Percentiles rank a stretch among this genome's conserved stretches.
phyloP scores from a whole-genome alignment of 208 protist species.

The Zelonia costaricensis region DNA sequence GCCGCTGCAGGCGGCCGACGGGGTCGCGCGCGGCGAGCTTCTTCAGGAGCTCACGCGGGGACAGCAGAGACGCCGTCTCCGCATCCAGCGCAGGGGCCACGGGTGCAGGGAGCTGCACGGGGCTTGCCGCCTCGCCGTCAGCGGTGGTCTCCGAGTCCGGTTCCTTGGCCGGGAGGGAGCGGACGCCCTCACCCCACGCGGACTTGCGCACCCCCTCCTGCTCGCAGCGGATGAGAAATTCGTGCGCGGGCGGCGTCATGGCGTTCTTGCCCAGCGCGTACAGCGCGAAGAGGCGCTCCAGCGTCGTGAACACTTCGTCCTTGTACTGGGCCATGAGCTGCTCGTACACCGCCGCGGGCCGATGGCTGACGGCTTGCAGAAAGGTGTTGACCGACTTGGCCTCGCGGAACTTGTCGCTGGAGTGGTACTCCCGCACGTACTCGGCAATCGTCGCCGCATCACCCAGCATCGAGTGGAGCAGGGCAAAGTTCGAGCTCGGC shows the following conservation, averaged over 20 bases:
- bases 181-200: constrained; percentile 36
- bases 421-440: constrained; percentile 55
- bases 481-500: constrained; percentile 58
- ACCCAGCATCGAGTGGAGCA: constrained; percentile 41
- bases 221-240: constrained; percentile 88
- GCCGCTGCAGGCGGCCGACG: constrained; percentile 63
- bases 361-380: constrained; percentile 69
- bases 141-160: not conserved
- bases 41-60: constrained; percentile 64
- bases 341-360: constrained; percentile 46
- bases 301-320: constrained; percentile 41
- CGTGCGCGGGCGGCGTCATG: constrained; percentile 57
- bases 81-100: constrained; percentile 17
- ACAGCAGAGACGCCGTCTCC: constrained; percentile 43
- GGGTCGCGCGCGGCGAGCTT: constrained; percentile 56
- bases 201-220: constrained; percentile 62
- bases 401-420: constrained; percentile 46
- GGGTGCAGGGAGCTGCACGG: not conserved
- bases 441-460: constrained; percentile 56
- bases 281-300: constrained; percentile 68
- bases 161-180: constrained; percentile 16
- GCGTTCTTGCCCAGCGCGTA: constrained; percentile 43
- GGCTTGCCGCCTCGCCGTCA: not conserved
- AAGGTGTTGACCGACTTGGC: constrained; percentile 65
- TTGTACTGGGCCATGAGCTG: constrained; percentile 56